These are phyloP conservation scores for Sugiyamaella lignohabitans DNA, from an alignment of 805 yeast genomes.

Conservation along the genomic window DNA sequence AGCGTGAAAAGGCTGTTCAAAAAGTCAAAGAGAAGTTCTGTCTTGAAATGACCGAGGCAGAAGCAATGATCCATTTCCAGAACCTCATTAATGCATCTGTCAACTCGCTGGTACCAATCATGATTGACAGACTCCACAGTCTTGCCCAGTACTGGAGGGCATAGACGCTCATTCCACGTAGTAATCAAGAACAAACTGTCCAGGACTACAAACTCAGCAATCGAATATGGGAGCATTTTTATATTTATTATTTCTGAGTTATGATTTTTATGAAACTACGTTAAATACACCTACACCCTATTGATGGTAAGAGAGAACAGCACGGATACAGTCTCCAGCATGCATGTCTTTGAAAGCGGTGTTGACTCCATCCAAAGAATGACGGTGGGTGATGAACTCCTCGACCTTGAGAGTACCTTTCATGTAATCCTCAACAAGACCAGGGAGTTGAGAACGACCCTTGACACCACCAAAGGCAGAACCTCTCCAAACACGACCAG, in stretches of 20 bases:
- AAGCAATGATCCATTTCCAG: constrained; percentile 92
- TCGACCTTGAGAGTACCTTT: constrained; percentile 79
- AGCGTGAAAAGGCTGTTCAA: constrained; percentile 78
- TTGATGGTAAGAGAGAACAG: constrained; percentile 46
- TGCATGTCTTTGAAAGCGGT: constrained; percentile 93
- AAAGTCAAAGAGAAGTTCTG: constrained; percentile 93
- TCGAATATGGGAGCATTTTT: too few relatives aligned
- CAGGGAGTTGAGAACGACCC: constrained; percentile 94
- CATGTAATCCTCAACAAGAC: constrained; percentile 78
- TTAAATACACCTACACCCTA: not conserved
- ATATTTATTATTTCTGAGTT: too few relatives aligned
- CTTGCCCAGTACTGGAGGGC: constrained; percentile 98
- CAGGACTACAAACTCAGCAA: too few relatives aligned
- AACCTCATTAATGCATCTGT: constrained; percentile 91
- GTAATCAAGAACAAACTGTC: too few relatives aligned
- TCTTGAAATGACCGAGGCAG: constrained; percentile 89
- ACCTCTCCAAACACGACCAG: constrained; percentile 98
- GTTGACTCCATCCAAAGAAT: constrained; percentile 70
- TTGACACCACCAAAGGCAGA: constrained; percentile 99
- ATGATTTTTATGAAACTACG: too few relatives aligned
- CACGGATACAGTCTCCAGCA: constrained; percentile 87
- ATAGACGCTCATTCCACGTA: too few relatives aligned
- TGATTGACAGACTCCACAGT: constrained; percentile 89
- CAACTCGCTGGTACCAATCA: constrained; percentile 87
- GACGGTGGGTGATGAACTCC: constrained; percentile 91